These are phyloP conservation scores for Dactylellina cionopaga DNA, from an alignment of 2,329 filamentous ascomycete species.

Conservation along the genomic window DNA sequence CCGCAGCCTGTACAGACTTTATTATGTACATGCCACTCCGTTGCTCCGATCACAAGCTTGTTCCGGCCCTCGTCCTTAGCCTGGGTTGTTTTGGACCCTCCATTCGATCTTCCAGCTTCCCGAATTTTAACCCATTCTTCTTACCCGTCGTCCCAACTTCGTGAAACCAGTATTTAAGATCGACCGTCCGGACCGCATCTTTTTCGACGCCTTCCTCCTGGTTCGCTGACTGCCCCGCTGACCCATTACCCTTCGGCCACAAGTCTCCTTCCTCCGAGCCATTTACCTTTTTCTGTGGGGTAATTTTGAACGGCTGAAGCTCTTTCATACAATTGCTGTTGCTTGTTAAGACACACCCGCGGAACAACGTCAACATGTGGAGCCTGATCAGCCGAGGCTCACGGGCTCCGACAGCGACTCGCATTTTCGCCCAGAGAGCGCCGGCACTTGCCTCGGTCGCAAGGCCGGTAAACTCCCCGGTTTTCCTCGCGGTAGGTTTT, in stretches of 20 bases:
- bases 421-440: conserved; percentile 49
- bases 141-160: conserved; percentile 25
- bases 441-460: conserved; percentile 49
- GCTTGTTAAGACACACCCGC: conserved; percentile 25
- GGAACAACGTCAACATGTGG: conserved; percentile 52
- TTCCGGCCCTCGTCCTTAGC: conserved; percentile 2
- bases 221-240: conserved; percentile 20
- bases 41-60: conserved; percentile 53
- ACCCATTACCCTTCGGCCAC: conserved; percentile 27
- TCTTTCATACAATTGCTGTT: no score
- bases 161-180: conserved; percentile 47
- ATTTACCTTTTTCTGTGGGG: conserved; percentile 27
- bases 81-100: conserved; percentile 40
- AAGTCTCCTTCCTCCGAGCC: conserved; percentile 26
- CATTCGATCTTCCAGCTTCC: conserved; percentile 36
- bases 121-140: conserved; percentile 45
- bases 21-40: conserved; percentile 52
- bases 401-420: conserved; percentile 41
- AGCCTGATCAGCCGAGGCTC: conserved; percentile 54
- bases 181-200: conserved; percentile 33
- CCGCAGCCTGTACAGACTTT: conserved; percentile 33
- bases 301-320: conserved; percentile 48
- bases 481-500: conserved; percentile 44
- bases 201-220: conserved; percentile 35
- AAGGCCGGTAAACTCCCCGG: conserved; percentile 41